A percentile compares a stretch with the other conserved stretches of the same genome.
phyloP scores from a whole-genome alignment of 2,329 filamentous ascomycete species.

The Sporothrix dimorphospora region DNA sequence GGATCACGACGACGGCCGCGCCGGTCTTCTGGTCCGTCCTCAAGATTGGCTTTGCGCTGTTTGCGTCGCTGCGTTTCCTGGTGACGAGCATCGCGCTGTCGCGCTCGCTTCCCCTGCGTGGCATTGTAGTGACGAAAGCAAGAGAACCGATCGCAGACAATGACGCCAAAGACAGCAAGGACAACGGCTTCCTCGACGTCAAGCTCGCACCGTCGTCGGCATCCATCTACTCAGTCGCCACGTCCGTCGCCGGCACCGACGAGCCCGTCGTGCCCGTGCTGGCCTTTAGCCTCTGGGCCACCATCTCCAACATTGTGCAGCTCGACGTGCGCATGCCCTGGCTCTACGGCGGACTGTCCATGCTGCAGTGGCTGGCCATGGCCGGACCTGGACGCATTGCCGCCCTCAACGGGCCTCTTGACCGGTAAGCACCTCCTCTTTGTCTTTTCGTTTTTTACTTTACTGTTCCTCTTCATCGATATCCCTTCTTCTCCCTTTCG shows the following conservation, averaged over 20 bases:
- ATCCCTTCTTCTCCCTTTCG: not conserved
- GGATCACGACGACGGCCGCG: conserved; percentile 38
- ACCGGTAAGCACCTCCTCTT: conserved; percentile 71
- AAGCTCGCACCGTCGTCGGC: conserved; percentile 18
- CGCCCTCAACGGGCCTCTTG: conserved; percentile 74
- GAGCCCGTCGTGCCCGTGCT: conserved; percentile 62
- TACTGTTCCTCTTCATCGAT: not conserved
- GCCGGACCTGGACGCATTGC: conserved; percentile 76
- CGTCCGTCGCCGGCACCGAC: conserved; percentile 5
- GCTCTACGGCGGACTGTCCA: conserved; percentile 74
- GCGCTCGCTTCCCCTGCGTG: conserved; percentile 63
- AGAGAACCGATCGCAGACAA: too few relatives aligned
- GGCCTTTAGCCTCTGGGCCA: conserved; percentile 76
- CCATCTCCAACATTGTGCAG: conserved; percentile 72
- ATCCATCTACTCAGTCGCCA: conserved; percentile 19
- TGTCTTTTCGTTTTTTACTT: conserved; percentile 29
- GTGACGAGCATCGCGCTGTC: conserved; percentile 67
- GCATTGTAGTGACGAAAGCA: conserved; percentile 38
- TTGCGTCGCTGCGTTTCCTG: conserved; percentile 68
- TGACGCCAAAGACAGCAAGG: conserved; percentile 30
- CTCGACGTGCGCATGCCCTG: conserved; percentile 85
- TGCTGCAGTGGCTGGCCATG: conserved; percentile 74
- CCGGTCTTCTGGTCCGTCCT: conserved; percentile 59
- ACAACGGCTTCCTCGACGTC: conserved; percentile 12
- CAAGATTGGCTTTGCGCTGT: conserved; percentile 58